Conservation (phyloP, 2,329 filamentous ascomycete genomes). For the Shiraia bambusicola region DNA sequence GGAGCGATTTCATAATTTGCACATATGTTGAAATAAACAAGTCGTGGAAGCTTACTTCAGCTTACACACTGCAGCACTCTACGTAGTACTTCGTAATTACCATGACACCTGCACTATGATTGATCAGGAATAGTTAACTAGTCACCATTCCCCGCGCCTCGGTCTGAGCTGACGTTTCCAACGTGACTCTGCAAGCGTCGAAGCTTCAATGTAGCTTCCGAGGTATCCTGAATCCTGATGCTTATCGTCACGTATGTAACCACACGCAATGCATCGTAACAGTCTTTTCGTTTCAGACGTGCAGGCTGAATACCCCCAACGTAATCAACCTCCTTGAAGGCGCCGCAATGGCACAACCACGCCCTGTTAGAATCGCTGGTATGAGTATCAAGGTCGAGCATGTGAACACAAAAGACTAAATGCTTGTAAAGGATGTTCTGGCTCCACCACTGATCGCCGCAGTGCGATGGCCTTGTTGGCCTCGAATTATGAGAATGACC, state of each 20-base stretch:
- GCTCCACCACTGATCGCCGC: constrained; percentile 35
- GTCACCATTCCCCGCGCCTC: constrained; percentile 15
- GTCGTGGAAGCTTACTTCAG: neutral
- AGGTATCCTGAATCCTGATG: constrained; percentile 11
- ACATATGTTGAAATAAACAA: neutral
- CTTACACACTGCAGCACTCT: neutral
- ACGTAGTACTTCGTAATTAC: too few relatives aligned
- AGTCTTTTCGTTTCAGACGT: neutral
- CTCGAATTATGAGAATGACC: constrained; percentile 29
- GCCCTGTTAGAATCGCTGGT: constrained; percentile 27
- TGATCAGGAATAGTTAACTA: neutral
- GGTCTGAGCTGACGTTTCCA: constrained; percentile 17
- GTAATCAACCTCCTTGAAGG: constrained; percentile 5
- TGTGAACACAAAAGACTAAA: neutral
- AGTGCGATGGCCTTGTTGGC: constrained; percentile 35
- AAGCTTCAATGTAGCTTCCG: constrained; percentile 5
- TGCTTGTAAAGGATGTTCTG: constrained; percentile 28
- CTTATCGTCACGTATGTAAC: neutral
- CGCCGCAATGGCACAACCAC: constrained; percentile 15
- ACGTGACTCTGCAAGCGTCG: constrained; percentile 18
- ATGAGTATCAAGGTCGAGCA: neutral
- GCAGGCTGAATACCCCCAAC: neutral
- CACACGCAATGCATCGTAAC: neutral
- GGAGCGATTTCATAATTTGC: neutral
- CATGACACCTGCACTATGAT: neutral